Base-by-base conservation (phyloP, 2,329 filamentous ascomycete species). In the Arthroderma sp. region DNA sequence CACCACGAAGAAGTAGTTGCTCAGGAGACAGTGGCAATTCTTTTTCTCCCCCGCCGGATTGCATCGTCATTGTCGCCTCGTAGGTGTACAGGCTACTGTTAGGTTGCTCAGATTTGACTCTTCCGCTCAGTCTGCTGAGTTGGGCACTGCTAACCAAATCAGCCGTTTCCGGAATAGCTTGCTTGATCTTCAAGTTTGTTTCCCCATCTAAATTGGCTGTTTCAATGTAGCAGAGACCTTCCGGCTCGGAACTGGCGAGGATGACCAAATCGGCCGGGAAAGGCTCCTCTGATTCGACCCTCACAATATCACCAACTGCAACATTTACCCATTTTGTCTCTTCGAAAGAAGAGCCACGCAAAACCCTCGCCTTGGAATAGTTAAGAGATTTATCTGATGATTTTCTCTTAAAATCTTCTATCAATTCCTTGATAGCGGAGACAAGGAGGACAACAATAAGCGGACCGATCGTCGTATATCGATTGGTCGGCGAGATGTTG, bases 11-110 rank as follows among this genome's bases (percentile, higher is more conserved):
- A 11, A 98, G 72, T 36, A 98, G 39, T 22, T 44, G 42, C 60
- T 98, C 91, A 0, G 91, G 91, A 52, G 84, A 84, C 44, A 98
- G 66, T 1, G 93, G 74, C 40, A 96, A 68, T 60, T 96, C 89
- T 65, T 93, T 94, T 65, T 98, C 91, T 32, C 87, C 86, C 11
- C 88, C 88, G 37, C 88, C 87, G 38, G 83, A 75, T 56, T 89
- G 80, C 74, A 96, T 83, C 0, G 88, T 96, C 62, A 98, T 64
- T 1, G 89, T 95, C 34, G 88, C 91, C 66, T 98, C 93, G 62
- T 96, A 98, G 0, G 91, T 98, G 65, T 98, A 98, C 32, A 98
- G 71, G 64, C 88, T 96, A 68, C 87, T 95, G 71, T 98, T 98
- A 22, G 91, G 91, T 62, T 96, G 91, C 66, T 98, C 91, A 1